Percentiles rank a stretch among this genome's conserved stretches.
Conservation (phyloP, 495 filamentous ascomycete genomes). For the Cladorrhinum samala region DNA sequence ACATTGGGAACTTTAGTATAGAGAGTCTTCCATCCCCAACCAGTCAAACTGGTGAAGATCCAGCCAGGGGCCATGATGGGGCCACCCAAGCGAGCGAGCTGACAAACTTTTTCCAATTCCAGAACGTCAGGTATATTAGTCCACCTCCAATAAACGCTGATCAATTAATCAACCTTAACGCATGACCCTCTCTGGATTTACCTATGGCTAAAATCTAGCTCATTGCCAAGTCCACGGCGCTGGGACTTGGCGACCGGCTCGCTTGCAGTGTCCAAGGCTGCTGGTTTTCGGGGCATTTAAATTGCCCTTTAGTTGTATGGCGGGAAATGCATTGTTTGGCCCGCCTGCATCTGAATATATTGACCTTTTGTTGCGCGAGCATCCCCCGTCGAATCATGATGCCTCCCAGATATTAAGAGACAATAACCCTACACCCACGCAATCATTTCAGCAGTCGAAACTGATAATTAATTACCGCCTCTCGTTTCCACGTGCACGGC, state of each 20-base stretch:
- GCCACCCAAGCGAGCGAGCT: background rate
- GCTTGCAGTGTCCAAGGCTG: background rate
- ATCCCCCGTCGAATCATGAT: background rate
- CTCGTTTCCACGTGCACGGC: background rate
- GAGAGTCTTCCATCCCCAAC: no score
- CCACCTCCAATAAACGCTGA: background rate
- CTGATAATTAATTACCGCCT: background rate
- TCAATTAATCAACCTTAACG: background rate
- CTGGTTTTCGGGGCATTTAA: background rate
- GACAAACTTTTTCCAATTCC: background rate
- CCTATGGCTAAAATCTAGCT: background rate
- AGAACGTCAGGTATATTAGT: background rate
- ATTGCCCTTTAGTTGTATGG: no score
- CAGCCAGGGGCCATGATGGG: no score
- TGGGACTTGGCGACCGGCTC: background rate
- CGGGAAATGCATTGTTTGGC: no score
- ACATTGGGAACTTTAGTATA: no score
- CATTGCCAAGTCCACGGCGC: background rate
- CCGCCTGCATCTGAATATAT: background rate
- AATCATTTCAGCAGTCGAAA: background rate
- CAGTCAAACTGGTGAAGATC: no score
- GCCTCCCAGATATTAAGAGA: background rate
- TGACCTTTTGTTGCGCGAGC: background rate
- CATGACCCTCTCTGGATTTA: background rate
- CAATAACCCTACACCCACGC: no score